Evolutionary conservation across 345 rosid genomes (phyloP).

Genomic region (Reutealis trisperma): DNA sequence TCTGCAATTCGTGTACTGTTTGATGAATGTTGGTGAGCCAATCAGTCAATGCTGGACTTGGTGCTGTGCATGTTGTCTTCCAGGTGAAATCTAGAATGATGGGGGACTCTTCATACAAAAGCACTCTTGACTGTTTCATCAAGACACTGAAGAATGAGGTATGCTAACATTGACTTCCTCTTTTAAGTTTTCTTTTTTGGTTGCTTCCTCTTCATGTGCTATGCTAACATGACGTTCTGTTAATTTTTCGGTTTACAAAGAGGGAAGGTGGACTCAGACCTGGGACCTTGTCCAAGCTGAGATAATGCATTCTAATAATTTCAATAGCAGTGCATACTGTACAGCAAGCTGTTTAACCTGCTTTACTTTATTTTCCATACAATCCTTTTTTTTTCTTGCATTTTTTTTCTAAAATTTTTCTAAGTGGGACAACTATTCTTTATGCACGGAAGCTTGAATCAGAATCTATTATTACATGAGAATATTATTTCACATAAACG

Average conservation of each 20-base stretch:
- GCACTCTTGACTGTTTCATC: constrained; percentile 87
- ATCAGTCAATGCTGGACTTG: constrained; percentile 2
- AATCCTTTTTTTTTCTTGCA: too few relatives aligned
- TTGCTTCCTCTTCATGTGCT: background rate
- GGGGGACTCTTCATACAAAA: constrained; percentile 95
- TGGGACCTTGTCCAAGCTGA: too few relatives aligned
- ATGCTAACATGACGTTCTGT: background rate
- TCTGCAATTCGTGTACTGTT: background rate
- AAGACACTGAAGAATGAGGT: constrained; percentile 90
- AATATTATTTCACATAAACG: background rate
- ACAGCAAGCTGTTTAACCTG: background rate
- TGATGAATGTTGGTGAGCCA: background rate
- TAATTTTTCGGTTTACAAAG: too few relatives aligned
- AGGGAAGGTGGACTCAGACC: too few relatives aligned
- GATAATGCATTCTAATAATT: background rate
- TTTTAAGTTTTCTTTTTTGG: background rate
- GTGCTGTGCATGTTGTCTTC: constrained; percentile 24
- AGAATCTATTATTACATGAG: background rate
- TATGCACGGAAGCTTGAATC: background rate
- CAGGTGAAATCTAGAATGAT: constrained; percentile 99
- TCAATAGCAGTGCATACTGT: background rate
- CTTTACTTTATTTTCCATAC: background rate
- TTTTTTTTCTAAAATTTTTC: background rate
- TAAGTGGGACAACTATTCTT: background rate
- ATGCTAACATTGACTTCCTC: constrained; percentile 21